Base-by-base conservation (phyloP, 495 filamentous ascomycete species). In the Penicillium longicatenatum region DNA sequence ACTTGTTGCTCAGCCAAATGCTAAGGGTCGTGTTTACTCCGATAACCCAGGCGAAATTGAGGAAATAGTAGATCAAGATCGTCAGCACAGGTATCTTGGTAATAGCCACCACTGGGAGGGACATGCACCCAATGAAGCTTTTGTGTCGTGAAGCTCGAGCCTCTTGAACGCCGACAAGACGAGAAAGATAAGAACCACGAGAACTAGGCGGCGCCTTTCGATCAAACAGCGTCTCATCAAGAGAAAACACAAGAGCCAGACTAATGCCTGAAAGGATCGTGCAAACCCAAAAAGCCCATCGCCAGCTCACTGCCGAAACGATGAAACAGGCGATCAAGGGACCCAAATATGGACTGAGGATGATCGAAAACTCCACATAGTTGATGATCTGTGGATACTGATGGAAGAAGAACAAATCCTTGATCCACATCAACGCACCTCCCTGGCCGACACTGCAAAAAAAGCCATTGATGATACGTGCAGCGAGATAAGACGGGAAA, bases 321-420 rank as follows among this genome's bases (percentile, higher is more conserved):
- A 58, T 58, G 41, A 58, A 58, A 2, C 37, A 46, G 19, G 55
- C 52, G 20, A 58, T 39, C 39, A 58, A 14, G 30, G 55, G 55
- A 10, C 55, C 55, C 14, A 58, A 29, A 30, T 58, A 58, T 16
- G 55, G 55, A 7, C 55, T 52, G 22, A 52, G 29, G 24, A 58
- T 45, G n/a, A 58, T 52, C 11, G 55, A 58, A 29, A 58, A 58
- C 14, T 58, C 55, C 5, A 58, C 55, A 35, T 58, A 52, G 47
- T 58, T 58, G 47, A 58, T 58, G 39, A 58, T 29, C 29, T 58
- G 48, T 6, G 55, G 55, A 19, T 58, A 26, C 7, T 52, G 24
- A 12, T 58, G 55, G n/a, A 58, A 58, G 29, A 52, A 58, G 30
- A 47, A 58, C 37, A 52, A 14, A 39, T 58, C 55, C 17, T 58